Evolutionary conservation across 2,329 filamentous ascomycete species (phyloP).

Genomic region (Ceratocystis destructans): DNA sequence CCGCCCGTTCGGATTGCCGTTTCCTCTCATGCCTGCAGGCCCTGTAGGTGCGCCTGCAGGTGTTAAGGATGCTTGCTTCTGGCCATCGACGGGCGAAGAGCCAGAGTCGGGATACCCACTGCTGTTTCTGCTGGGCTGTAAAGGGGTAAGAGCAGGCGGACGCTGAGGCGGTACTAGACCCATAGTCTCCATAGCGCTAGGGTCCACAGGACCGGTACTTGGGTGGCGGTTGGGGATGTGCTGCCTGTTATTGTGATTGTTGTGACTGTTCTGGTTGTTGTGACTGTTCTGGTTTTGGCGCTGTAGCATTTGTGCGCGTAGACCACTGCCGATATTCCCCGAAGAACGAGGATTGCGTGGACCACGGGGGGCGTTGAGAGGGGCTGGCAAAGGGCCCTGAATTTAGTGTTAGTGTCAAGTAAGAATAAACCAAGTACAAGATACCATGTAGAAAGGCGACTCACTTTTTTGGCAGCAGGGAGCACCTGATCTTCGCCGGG

Average conservation of each 20-base stretch:
- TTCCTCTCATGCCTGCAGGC: neutral
- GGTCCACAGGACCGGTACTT: conserved; percentile 27
- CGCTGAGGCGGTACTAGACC: conserved; percentile 35
- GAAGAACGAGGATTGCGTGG: neutral
- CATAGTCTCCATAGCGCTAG: conserved; percentile 39
- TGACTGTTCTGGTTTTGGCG: conserved; percentile 3
- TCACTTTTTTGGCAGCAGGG: conserved; percentile 31
- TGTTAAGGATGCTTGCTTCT: conserved; percentile 12
- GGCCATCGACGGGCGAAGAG: neutral
- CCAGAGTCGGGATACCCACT: neutral
- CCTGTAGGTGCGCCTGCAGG: conserved; percentile 21
- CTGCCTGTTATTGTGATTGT: neutral
- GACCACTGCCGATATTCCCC: conserved; percentile 9
- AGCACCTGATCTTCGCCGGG: conserved; percentile 27
- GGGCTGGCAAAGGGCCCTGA: conserved; percentile 1
- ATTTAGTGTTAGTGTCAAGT: neutral
- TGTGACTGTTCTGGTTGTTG: neutral
- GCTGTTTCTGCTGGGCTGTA: conserved; percentile 15
- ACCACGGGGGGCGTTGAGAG: conserved; percentile 4
- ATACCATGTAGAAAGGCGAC: conserved; percentile 21
- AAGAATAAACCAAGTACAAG: neutral
- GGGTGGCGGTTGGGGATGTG: neutral
- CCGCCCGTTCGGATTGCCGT: neutral
- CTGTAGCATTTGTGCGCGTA: conserved; percentile 25
- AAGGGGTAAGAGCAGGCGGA: conserved; percentile 25